Base-by-base conservation (phyloP, 805 yeast species). In the Candida gorgasii region DNA sequence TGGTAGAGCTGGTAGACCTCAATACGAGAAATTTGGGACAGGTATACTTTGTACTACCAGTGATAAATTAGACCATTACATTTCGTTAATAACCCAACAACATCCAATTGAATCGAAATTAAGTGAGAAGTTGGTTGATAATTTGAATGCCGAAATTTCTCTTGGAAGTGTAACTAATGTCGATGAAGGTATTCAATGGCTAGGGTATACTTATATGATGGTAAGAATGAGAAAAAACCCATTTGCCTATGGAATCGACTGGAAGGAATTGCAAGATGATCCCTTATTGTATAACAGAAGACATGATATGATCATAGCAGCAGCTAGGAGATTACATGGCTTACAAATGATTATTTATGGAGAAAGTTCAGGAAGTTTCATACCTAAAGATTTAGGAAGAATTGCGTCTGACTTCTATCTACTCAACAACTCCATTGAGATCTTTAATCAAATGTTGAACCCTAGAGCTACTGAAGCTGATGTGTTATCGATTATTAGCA, bases 1-100 rank as follows among this genome's bases (percentile, higher is more conserved):
- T 67, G 99, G 99, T 53, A 86, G 99, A 70, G 99, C 99, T 19
- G 99, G 99, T 67, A 81, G 99, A 65, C 99, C 99, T 0, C 99
- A 95, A 54, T 93, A 80, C 63, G 96, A 92, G 52, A 79, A 79
- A 43, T 84, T 77, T 57, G 99, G 99, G 73, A 87, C 92, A 2
- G 98, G 98, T 71, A 81, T 89, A 17, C 67, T 93, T 36, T 82
- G 93, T 59, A 93, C 99, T 0, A 74, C 95, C 0, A 72, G 75
- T 45, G 98, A 92, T 54, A 71, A 79, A 37, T 64, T 95, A 19
- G 95, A 88, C 53, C 96, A 89, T 52, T 93, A 92, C 55, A 79
- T 95, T n/a, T 80, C 93, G 1, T 71, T 90, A 15, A 75, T 93
- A 17, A 82, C 96, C 0, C 96, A 95, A 47, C 99, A 93, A 57